Evolutionary conservation across 2,329 filamentous ascomycete genomes (phyloP).

Genomic region (Colletotrichum orbiculare): DNA sequence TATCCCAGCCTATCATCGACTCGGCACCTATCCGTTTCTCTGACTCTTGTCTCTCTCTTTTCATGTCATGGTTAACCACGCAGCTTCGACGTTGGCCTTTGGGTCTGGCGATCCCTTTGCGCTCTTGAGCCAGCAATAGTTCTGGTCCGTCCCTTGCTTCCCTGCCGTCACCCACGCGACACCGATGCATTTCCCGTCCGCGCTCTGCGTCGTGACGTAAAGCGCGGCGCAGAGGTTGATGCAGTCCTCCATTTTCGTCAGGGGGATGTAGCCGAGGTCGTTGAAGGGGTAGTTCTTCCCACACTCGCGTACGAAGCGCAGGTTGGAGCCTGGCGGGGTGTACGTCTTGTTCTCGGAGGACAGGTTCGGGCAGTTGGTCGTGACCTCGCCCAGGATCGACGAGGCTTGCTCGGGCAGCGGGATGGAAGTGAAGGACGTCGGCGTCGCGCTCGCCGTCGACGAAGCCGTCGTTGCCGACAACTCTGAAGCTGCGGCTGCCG

Average conservation of each 20-base stretch:
- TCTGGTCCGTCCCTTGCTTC: slow-evolving; percentile 37
- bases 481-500: neutral
- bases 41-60: too few relatives aligned
- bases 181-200: slow-evolving; percentile 36
- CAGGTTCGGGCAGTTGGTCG: slow-evolving; percentile 12
- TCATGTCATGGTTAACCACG: slow-evolving; percentile 17
- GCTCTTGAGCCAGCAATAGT: slow-evolving; percentile 40
- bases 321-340: slow-evolving; percentile 37
- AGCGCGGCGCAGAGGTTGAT: slow-evolving; percentile 40
- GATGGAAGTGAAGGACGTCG: slow-evolving; percentile 20
- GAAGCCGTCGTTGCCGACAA: neutral
- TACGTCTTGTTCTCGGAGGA: slow-evolving; percentile 30
- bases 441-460: neutral
- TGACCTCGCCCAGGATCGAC: slow-evolving; percentile 14
- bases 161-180: slow-evolving; percentile 39
- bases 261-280: slow-evolving; percentile 39
- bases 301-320: slow-evolving; percentile 38
- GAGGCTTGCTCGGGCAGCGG: slow-evolving; percentile 17
- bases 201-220: slow-evolving; percentile 37
- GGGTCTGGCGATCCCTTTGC: slow-evolving; percentile 21
- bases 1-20: too few relatives aligned
- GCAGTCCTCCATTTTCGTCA: slow-evolving; percentile 40
- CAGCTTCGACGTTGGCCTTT: slow-evolving; percentile 18
- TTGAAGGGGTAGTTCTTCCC: slow-evolving; percentile 35
- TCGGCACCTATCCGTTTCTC: too few relatives aligned